These are phyloP conservation scores for Phytophthora niederhauseri DNA, from an alignment of 352 stramenopile genomes.

Conservation along the genomic window DNA sequence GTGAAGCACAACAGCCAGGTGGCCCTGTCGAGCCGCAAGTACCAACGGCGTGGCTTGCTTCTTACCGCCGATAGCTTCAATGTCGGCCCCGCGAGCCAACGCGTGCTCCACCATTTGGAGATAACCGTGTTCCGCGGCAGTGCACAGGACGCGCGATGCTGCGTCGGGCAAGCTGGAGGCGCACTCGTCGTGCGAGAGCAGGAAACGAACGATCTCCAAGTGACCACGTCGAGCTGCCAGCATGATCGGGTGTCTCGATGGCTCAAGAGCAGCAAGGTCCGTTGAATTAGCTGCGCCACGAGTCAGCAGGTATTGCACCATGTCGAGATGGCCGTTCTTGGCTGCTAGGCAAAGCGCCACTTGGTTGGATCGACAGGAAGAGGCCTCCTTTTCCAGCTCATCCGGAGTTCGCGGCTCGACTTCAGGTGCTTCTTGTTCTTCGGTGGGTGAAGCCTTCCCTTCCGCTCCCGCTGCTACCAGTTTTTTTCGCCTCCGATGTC, in stretches of 20 bases:
- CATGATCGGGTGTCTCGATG: constrained; percentile 47
- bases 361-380: constrained; percentile 33
- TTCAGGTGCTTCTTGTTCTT: constrained; percentile 19
- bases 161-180: constrained; percentile 43
- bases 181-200: constrained; percentile 45
- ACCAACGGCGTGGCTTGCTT: constrained; percentile 51
- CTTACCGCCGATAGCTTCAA: constrained; percentile 40
- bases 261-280: constrained; percentile 33
- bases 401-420: constrained; percentile 17
- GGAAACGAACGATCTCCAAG: constrained; percentile 50
- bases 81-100: constrained; percentile 43
- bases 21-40: constrained; percentile 53
- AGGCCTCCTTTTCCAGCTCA: constrained; percentile 34
- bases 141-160: constrained; percentile 48
- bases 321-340: constrained; percentile 58
- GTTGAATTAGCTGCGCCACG: constrained; percentile 22
- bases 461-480: constrained; percentile 30
- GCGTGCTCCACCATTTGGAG: constrained; percentile 61
- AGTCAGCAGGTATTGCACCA: constrained; percentile 52
- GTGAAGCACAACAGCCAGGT: constrained; percentile 55
- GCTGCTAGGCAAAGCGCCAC: constrained; percentile 53
- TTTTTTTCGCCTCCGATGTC: constrained; percentile 32
- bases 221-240: constrained; percentile 50
- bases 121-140: constrained; percentile 51
- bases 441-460: neutral